A percentile compares a stretch with the other conserved stretches of the same genome.
Evolutionary conservation across 2,329 filamentous ascomycete species (phyloP).

Genomic region (Lojkania enalia): DNA sequence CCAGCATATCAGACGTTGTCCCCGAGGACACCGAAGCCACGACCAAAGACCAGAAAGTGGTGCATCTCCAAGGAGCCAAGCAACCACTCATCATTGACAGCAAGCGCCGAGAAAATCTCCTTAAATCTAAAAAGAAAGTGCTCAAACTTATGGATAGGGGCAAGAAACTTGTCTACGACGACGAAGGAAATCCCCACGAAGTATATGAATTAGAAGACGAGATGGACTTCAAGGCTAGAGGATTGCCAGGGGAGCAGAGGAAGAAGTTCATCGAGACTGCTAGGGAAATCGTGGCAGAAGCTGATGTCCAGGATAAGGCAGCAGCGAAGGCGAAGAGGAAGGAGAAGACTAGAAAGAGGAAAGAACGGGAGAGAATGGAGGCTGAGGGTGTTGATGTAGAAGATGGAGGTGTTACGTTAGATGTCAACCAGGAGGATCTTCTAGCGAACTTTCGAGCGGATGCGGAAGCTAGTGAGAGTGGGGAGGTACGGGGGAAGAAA

Average conservation of each 20-base stretch:
- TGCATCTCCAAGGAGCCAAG: constrained; percentile 67
- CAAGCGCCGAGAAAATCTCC: constrained; percentile 91
- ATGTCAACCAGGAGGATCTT: constrained; percentile 41
- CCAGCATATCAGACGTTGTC: constrained; percentile 53
- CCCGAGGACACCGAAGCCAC: constrained; percentile 48
- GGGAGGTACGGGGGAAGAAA: constrained; percentile 67
- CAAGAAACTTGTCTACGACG: constrained; percentile 86
- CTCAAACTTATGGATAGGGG: constrained; percentile 87
- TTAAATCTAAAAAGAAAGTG: constrained; percentile 92
- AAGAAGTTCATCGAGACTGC: constrained; percentile 78
- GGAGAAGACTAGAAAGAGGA: constrained; percentile 75
- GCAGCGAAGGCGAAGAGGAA: constrained; percentile 75
- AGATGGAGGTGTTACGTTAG: constrained; percentile 34
- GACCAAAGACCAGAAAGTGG: constrained; percentile 45
- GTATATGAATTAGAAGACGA: constrained; percentile 89
- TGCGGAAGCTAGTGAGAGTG: constrained; percentile 46
- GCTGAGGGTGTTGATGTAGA: constrained; percentile 39
- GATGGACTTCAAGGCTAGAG: constrained; percentile 74
- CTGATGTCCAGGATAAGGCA: constrained; percentile 82
- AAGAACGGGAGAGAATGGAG: constrained; percentile 65
- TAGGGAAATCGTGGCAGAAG: constrained; percentile 68
- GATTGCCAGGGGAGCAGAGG: constrained; percentile 75
- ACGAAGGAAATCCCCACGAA: constrained; percentile 82
- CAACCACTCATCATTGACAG: constrained; percentile 85
- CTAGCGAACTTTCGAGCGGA: constrained; percentile 50